Base-by-base conservation (phyloP, 225 moss, liverwort and hornwort genomes). In the Physcomitrellopsis africana region DNA sequence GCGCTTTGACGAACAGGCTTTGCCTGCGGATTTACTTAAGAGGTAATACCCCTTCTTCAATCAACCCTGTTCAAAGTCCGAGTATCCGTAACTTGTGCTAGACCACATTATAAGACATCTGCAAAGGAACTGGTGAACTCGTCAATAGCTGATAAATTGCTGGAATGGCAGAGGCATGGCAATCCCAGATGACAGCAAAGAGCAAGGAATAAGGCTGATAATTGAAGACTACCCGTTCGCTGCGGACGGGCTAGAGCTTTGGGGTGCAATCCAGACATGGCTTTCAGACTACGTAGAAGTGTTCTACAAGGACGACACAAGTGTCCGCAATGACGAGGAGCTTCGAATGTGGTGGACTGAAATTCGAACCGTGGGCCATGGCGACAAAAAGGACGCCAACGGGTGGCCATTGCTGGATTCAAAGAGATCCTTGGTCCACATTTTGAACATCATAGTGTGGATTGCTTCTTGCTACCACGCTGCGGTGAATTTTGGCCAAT, bases 401-500 rank as follows among this genome's bases (percentile, higher is more conserved):
- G 81, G 85, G 63, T 93, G 93, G 93, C 86, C 82, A 57, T 68
- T 69, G 58, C 17, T 87, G 65, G 74, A 87, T 54, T 89, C 87
- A 26, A 79, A 53, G n/a, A 17, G 69, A 10, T 72, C 67, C 27
- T 72, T 93, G 70, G 74, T 79, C 8, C 61, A 84, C 0, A 86
- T 88, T 43, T 23, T 86, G 51, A 89, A 71, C 67, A 86, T 82
- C 56, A 79, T 92, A 42, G 57, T 77, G 2, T 94, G 92, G 92
- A 81, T 89, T 14, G 85, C 80, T 54, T 92, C 85, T 37, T 87
- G 86, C 63, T 78, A 86, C 68, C 86, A 86, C 53, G 86, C 86
- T 62, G 86, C 86, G 18, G 86, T 86, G 15, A 94, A 94, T 44
- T 94, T 92, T 15, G 92, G 92, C 7, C 94, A 94, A 60, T 94